Evolutionary conservation across 2,329 filamentous ascomycete species (phyloP).

Genomic region (Pyrenophora graminea): DNA sequence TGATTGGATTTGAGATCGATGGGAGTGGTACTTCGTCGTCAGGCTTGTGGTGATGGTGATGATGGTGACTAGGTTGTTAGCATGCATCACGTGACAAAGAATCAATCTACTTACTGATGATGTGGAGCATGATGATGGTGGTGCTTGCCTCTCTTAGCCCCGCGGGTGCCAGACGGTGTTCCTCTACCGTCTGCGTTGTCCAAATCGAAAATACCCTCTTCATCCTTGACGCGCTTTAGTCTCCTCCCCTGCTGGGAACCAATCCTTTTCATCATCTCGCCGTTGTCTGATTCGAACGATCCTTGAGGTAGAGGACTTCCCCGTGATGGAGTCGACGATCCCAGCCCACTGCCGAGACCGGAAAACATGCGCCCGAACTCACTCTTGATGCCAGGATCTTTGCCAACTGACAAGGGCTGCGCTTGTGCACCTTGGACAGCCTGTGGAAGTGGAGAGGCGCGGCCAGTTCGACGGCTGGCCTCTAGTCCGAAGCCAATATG

Average conservation of each 20-base stretch:
- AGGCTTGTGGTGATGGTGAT: constrained; percentile 60
- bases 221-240: constrained; percentile 72
- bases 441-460: constrained; percentile 86
- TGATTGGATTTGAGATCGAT: constrained; percentile 24
- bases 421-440: constrained; percentile 91
- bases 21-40: constrained; percentile 53
- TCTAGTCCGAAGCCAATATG: constrained; percentile 75
- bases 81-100: constrained; percentile 5
- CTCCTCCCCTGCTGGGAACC: constrained; percentile 46
- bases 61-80: constrained; percentile 54
- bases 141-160: constrained; percentile 64
- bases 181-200: constrained; percentile 68
- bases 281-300: constrained; percentile 33
- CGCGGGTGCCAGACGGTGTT: constrained; percentile 67
- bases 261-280: constrained; percentile 39
- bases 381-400: constrained; percentile 88
- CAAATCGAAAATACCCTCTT: constrained; percentile 66
- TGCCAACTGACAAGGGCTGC: constrained; percentile 75
- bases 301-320: constrained; percentile 54
- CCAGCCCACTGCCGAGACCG: constrained; percentile 77
- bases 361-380: constrained; percentile 95
- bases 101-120: constrained; percentile 54
- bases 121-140: constrained; percentile 61
- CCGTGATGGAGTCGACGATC: constrained; percentile 59
- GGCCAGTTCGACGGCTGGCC: constrained; percentile 78